These are phyloP conservation scores for Pichia ethanolica DNA, from an alignment of 805 yeast species.

Conservation along the genomic window DNA sequence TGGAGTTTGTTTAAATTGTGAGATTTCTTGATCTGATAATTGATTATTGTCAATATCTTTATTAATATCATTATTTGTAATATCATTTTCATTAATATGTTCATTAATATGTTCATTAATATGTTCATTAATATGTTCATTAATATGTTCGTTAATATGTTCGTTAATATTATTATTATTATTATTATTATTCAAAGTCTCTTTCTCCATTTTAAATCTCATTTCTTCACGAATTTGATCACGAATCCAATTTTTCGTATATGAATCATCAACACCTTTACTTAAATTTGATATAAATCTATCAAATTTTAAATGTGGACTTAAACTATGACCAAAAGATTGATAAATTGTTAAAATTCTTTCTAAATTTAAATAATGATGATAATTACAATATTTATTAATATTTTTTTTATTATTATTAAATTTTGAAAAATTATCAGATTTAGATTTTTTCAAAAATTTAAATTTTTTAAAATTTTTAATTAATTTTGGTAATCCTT, in stretches of 20 bases:
- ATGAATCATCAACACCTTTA: conserved; percentile 37
- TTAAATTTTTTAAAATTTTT: conserved; percentile 29
- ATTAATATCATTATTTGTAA: not conserved
- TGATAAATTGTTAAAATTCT: conserved; percentile 52
- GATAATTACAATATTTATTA: conserved; percentile 25
- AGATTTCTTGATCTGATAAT: not conserved
- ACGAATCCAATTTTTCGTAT: conserved; percentile 36
- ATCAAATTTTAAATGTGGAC: conserved; percentile 70
- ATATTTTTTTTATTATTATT: not conserved
- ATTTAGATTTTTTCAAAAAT: conserved; percentile 19
- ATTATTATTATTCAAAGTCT: not conserved
- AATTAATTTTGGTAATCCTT: conserved; percentile 53
- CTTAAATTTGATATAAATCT: conserved; percentile 56
- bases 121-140: not conserved
- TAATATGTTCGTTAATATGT: not conserved
- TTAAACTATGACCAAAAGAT: conserved; percentile 68
- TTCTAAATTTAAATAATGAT: conserved; percentile 43
- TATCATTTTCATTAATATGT: not conserved
- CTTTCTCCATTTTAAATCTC: conserved; percentile 6
- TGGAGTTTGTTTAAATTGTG: conserved; percentile 6
- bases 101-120: not conserved
- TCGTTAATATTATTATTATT: not conserved
- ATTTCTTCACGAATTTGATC: conserved; percentile 34
- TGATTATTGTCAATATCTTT: too few species aligned
- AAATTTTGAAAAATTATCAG: not conserved